A percentile compares a stretch with the other conserved stretches of the same genome.
These are phyloP conservation scores for Terana coerulea DNA, from an alignment of 768 basidiomycete genomes.

Conservation along the genomic window DNA sequence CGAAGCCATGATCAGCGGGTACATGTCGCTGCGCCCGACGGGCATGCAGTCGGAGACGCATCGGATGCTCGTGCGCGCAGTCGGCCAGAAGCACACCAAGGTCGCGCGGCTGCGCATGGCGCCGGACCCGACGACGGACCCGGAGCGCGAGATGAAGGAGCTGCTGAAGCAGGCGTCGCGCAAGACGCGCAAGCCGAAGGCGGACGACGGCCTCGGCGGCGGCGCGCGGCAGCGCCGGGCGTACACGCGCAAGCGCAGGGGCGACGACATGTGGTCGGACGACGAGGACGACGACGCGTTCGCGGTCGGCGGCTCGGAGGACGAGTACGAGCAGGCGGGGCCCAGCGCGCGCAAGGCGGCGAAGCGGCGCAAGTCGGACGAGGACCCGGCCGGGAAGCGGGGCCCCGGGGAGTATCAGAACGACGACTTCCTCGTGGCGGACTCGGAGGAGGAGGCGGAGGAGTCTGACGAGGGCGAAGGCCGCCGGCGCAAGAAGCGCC, in stretches of 20 bases:
- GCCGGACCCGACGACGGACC: slow-evolving; percentile 72
- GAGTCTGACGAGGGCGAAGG: slow-evolving; percentile 30
- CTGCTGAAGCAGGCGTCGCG: slow-evolving; percentile 58
- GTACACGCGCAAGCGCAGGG: slow-evolving; percentile 35
- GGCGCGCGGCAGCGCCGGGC: slow-evolving; percentile 42
- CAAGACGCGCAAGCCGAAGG: slow-evolving; percentile 58
- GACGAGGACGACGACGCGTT: slow-evolving; percentile 64
- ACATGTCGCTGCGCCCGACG: slow-evolving; percentile 80
- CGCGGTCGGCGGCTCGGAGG: slow-evolving; percentile 26
- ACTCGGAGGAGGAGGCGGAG: slow-evolving; percentile 62
- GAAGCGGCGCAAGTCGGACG: slow-evolving; percentile 33
- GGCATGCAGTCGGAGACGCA: slow-evolving; percentile 91
- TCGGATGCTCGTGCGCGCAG: slow-evolving; percentile 81
- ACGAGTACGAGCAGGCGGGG: slow-evolving; percentile 45
- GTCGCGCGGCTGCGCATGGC: slow-evolving; percentile 76
- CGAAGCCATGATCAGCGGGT: slow-evolving; percentile 78
- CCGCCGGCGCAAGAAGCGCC: slow-evolving; percentile 33
- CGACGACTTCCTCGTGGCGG: slow-evolving; percentile 83
- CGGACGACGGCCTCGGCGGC: slow-evolving; percentile 45
- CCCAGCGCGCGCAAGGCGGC: slow-evolving; percentile 36
- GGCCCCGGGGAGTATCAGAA: slow-evolving; percentile 72
- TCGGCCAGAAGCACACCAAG: slow-evolving; percentile 82
- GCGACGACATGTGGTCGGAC: slow-evolving; percentile 59
- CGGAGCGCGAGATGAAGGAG: slow-evolving; percentile 70
- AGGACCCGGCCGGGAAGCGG: slow-evolving; percentile 36